Evolutionary conservation across 2,329 filamentous ascomycete species (phyloP), one percentile per base, ranked within the genome.

Genomic region (Apiospora koreana): DNA sequence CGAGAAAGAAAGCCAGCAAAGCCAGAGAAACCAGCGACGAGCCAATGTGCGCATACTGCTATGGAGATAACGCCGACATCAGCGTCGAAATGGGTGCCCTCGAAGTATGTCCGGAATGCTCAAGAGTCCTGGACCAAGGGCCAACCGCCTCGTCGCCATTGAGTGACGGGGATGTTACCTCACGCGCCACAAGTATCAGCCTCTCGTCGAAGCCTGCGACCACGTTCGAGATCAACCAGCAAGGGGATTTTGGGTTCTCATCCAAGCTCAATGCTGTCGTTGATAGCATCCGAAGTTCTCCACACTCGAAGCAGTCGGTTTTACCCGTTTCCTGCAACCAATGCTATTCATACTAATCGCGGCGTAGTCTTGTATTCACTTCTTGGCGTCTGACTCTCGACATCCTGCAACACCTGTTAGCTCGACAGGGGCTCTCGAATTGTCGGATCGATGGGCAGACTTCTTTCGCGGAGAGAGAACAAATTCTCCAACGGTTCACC

Each of bases 351-450:
- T 31, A n/a, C 28, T 48, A 9, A 31, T 31, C 5, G 2, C 9
- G 8, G 1, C 2, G n/a, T 46, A 71, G 69, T 18, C 58, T 71
- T 50, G 38, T 69, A 10, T 71, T 71, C 31, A 69, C 68, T 6
- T 71, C 67, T 0, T 71, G 69, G 69, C 68, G 54, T 14, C 65
- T 46, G 45, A 71, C 67, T 16, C 68, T 71, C 1, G n/a, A 66
- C 9, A 14, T 71, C 7, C 14, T 66, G 14, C 48, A 54, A 21
- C 28, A 31, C 3, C 45, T 69, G 16, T 14, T 71, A 1, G 28
- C 14, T 46, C n/a, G 8, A 18, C 25, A 54, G 6, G 45, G 43
- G 1, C 23, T 71, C 16, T 38, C n/a, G 0, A 45, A 35, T 21
- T 8, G 38, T 3, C 28, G 31, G 9, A 69, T 71, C 3, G 42